Evolutionary conservation across 2,329 filamentous ascomycete species (phyloP).

Genomic region (Onygenales sp.): DNA sequence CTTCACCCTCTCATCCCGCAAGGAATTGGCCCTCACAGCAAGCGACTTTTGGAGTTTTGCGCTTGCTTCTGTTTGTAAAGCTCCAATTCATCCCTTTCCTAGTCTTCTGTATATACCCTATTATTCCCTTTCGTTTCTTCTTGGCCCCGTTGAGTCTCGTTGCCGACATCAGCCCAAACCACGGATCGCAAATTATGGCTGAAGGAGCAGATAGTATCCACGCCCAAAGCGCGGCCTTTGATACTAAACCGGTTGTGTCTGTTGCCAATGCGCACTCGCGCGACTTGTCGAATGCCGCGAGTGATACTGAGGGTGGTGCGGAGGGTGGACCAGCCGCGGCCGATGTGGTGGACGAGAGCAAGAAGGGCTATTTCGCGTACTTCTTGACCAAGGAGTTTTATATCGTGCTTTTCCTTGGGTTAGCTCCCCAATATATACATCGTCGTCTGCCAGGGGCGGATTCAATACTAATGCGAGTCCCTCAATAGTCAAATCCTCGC

Average conservation of each 20-base stretch:
- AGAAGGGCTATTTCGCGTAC: conserved; percentile 55
- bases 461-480: background rate
- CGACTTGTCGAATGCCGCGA: background rate
- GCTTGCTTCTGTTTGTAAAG: conserved; percentile 41
- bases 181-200: conserved; percentile 17
- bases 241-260: conserved; percentile 1
- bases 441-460: background rate
- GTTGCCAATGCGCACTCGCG: background rate
- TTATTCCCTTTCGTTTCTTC: background rate
- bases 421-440: conserved; percentile 18
- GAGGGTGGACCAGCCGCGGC: conserved; percentile 20
- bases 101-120: background rate
- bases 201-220: conserved; percentile 17
- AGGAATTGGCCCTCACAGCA: conserved; percentile 8
- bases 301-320: conserved; percentile 5
- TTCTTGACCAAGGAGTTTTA: conserved; percentile 81
- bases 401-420: conserved; percentile 68
- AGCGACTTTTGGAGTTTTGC: conserved; percentile 53
- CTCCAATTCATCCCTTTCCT: conserved; percentile 24
- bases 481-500: conserved; percentile 61
- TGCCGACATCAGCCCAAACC: background rate
- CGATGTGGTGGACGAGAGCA: conserved; percentile 31
- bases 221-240: conserved; percentile 14
- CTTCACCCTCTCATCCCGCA: conserved; percentile 4
- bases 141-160: background rate